Conservation (phyloP, 2,329 filamentous ascomycete species). For the Helotiales sp. region DNA sequence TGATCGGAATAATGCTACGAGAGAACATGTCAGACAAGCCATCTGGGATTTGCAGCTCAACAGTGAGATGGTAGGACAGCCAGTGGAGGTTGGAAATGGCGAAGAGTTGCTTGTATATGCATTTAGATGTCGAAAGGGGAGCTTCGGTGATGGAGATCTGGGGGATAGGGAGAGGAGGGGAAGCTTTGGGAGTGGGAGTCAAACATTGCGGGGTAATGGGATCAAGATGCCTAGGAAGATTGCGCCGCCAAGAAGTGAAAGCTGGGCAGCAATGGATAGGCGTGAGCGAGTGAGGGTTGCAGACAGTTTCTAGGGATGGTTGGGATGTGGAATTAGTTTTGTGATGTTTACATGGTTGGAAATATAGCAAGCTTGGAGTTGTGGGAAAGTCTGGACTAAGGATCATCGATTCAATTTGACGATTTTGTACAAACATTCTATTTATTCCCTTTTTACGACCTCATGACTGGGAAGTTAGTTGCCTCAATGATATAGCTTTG, state of each 20-base stretch:
- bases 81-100: slow-evolving; percentile 15
- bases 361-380: background rate
- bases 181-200: background rate
- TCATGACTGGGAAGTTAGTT: no score
- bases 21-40: slow-evolving; percentile 11
- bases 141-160: background rate
- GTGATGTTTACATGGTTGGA: background rate
- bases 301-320: background rate
- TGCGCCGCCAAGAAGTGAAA: background rate
- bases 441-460: background rate
- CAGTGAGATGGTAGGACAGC: slow-evolving; percentile 9
- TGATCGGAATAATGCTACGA: background rate
- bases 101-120: slow-evolving; percentile 17
- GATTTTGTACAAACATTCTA: background rate
- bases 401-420: background rate
- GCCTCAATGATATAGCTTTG: no score
- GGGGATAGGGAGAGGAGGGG: background rate
- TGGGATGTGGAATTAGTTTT: background rate
- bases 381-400: background rate
- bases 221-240: background rate
- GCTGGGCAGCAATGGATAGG: background rate
- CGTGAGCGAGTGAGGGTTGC: background rate
- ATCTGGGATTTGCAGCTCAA: slow-evolving; percentile 12
- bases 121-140: slow-evolving; percentile 10
- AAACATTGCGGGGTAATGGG: background rate